Conservation (phyloP, 306 rosid genomes). For the Trifolium pratense region DNA sequence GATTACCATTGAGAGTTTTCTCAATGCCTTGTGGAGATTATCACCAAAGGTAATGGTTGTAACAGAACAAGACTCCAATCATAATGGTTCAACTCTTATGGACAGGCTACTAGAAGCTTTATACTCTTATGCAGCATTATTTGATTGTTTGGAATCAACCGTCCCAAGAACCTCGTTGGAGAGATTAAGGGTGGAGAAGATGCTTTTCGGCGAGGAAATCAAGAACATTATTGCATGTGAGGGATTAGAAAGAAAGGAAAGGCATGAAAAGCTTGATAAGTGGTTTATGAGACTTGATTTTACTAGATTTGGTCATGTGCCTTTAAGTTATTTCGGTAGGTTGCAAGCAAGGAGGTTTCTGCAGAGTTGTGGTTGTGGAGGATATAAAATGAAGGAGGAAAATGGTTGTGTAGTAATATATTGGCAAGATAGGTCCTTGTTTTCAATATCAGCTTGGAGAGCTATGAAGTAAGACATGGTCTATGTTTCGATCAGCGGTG, state of each 20-base stretch:
- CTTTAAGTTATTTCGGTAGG: constrained; percentile 38
- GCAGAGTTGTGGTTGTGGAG: constrained; percentile 37
- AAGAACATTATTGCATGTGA: constrained; percentile 43
- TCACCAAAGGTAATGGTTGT: constrained; percentile 43
- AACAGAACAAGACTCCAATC: constrained; percentile 44
- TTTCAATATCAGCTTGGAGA: constrained; percentile 45
- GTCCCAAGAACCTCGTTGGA: constrained; percentile 38
- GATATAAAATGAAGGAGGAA: constrained; percentile 43
- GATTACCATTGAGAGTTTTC: constrained; percentile 36
- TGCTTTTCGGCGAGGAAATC: constrained; percentile 42
- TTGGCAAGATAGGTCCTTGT: constrained; percentile 45
- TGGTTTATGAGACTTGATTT: constrained; percentile 39
- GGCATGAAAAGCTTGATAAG: constrained; percentile 41
- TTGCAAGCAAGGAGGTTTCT: constrained; percentile 38
- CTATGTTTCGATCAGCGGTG: background rate
- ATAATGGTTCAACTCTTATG: constrained; percentile 35
- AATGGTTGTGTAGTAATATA: constrained; percentile 37
- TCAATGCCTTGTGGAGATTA: constrained; percentile 34
- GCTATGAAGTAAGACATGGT: constrained; percentile 26
- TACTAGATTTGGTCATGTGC: constrained; percentile 37
- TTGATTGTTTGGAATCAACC: constrained; percentile 43
- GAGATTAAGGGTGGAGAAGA: constrained; percentile 37
- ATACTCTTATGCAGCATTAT: constrained; percentile 43
- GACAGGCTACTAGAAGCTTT: constrained; percentile 43
- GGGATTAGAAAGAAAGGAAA: constrained; percentile 39